phyloP scores from a whole-genome alignment of 2,329 filamentous ascomycete genomes.

The Mariannaea sp. region DNA sequence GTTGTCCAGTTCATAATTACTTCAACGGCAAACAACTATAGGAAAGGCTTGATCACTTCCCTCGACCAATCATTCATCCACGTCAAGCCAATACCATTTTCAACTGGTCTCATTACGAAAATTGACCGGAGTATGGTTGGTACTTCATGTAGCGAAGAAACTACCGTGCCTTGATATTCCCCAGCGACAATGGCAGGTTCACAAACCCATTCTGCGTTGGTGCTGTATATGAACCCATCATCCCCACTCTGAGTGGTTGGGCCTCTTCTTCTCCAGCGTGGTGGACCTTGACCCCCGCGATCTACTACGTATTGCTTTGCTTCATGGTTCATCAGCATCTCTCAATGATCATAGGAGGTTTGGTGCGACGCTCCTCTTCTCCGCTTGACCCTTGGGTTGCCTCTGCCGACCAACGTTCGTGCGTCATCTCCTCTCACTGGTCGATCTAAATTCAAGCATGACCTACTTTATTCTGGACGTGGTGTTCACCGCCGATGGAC shows the following conservation, averaged over 20 bases:
- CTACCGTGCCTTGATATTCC: no score
- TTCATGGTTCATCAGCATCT: neutral
- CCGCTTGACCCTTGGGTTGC: constrained; percentile 7
- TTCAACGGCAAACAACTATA: no score
- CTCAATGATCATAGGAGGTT: constrained; percentile 7
- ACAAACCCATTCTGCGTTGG: neutral
- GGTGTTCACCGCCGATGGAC: constrained; percentile 12
- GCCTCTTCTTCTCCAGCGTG: neutral
- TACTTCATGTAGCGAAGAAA: no score
- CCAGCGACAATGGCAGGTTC: no score
- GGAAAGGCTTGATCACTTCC: no score
- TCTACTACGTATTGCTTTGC: neutral
- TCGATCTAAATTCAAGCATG: neutral
- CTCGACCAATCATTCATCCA: no score
- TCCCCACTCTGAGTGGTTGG: neutral
- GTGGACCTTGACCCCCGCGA: neutral
- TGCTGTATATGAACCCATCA: no score
- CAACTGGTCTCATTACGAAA: no score
- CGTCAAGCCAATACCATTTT: no score
- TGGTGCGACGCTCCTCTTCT: neutral
- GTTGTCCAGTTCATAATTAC: no score
- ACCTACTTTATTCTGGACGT: constrained; percentile 7
- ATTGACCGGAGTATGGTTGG: no score
- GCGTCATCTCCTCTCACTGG: constrained; percentile 6
- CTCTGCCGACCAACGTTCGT: constrained; percentile 16